These are phyloP conservation scores for Alternaria tenuissima DNA, from an alignment of 2,329 filamentous ascomycete genomes.

Conservation along the genomic window DNA sequence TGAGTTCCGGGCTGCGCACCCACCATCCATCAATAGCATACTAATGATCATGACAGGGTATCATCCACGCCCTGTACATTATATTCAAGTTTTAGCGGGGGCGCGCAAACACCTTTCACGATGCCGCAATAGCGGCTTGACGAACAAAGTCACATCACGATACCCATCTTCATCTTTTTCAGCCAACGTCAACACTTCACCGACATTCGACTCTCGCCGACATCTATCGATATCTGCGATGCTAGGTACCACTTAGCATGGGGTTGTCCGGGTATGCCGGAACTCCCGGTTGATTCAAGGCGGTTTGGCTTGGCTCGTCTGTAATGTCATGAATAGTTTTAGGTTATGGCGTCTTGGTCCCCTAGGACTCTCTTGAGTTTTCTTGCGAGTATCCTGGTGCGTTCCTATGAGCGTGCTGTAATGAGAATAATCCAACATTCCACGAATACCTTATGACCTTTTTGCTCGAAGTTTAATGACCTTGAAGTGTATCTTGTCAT, in stretches of 20 bases:
- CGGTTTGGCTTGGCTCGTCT: slow-evolving; percentile 13
- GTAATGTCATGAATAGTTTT: slow-evolving; percentile 16
- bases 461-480: background rate
- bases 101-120: slow-evolving; percentile 16
- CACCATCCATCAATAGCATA: background rate
- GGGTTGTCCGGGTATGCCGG: slow-evolving; percentile 4
- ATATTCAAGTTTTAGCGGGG: slow-evolving; percentile 81
- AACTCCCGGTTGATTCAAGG: slow-evolving; percentile 9
- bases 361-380: slow-evolving; percentile 8
- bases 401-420: slow-evolving; percentile 16
- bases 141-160: slow-evolving; percentile 35
- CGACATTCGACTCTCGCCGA: background rate
- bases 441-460: background rate
- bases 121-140: slow-evolving; percentile 22
- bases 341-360: slow-evolving; percentile 22
- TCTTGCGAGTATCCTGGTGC: slow-evolving; percentile 7
- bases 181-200: slow-evolving; percentile 4
- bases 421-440: slow-evolving; percentile 22
- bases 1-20: slow-evolving; percentile 24
- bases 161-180: slow-evolving; percentile 39
- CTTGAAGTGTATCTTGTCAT: no score
- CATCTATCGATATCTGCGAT: slow-evolving; percentile 6
- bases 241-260: slow-evolving; percentile 1
- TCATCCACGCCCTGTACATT: slow-evolving; percentile 94
- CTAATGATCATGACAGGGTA: slow-evolving; percentile 57